phyloP scores from a whole-genome alignment of 176 grass and related monocot genomes.

The Rhynchospora pubera region DNA sequence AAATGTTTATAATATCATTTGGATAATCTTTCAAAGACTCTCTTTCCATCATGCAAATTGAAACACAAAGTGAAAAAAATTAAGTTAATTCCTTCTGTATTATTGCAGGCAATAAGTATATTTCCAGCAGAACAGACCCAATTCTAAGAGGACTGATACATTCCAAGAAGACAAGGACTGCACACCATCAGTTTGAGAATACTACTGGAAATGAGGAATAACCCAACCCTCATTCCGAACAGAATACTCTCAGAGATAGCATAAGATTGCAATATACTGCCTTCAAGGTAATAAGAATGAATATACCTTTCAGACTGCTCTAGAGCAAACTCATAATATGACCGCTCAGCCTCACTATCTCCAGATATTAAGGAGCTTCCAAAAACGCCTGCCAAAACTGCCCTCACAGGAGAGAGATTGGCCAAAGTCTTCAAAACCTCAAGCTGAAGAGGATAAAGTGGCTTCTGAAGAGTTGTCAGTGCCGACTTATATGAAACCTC shows the following conservation, averaged over 20 bases:
- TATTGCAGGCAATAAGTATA: neutral
- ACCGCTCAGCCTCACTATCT: constrained; percentile 63
- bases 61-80: neutral
- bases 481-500: constrained; percentile 38
- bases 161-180: neutral
- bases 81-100: neutral
- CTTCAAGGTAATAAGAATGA: neutral
- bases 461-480: constrained; percentile 36
- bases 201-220: neutral
- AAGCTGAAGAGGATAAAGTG: constrained; percentile 80
- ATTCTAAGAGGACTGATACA: neutral
- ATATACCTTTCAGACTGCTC: constrained; percentile 92
- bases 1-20: neutral
- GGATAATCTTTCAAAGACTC: neutral
- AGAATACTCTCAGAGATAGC: neutral
- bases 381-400: constrained; percentile 90
- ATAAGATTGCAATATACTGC: neutral
- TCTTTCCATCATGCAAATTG: neutral
- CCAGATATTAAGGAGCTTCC: constrained; percentile 78
- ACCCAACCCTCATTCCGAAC: neutral
- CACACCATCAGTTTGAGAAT: neutral
- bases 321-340: constrained; percentile 93
- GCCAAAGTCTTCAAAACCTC: constrained; percentile 80
- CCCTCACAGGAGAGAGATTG: constrained; percentile 79
- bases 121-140: neutral